These are phyloP conservation scores for Agastache rugosa DNA, from an alignment of 257 asterid species.

Conservation along the genomic window DNA sequence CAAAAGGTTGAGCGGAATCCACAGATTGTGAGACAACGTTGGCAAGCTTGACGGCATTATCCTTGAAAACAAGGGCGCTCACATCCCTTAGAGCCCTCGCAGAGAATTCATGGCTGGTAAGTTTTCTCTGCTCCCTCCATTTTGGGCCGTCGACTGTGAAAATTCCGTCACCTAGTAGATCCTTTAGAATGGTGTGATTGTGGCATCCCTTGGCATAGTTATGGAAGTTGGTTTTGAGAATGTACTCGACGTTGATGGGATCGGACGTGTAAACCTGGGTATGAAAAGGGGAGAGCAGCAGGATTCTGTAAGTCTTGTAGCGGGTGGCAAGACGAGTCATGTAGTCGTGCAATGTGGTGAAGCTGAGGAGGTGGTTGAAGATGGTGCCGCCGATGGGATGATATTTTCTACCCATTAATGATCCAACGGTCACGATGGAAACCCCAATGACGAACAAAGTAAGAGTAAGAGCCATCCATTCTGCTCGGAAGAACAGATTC, in stretches of 20 bases:
- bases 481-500: neutral
- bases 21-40: conserved; percentile 49
- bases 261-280: conserved; percentile 68
- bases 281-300: conserved; percentile 56
- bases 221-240: conserved; percentile 69
- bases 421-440: conserved; percentile 11
- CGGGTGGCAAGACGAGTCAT: conserved; percentile 64
- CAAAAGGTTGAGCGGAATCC: conserved; percentile 42
- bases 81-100: conserved; percentile 61
- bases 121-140: conserved; percentile 74
- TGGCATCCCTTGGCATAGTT: conserved; percentile 72
- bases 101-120: conserved; percentile 74
- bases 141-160: conserved; percentile 76
- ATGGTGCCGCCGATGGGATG: conserved; percentile 68
- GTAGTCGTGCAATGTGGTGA: conserved; percentile 63
- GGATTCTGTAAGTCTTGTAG: conserved; percentile 62
- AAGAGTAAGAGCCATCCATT: conserved; percentile 24
- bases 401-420: conserved; percentile 22
- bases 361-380: conserved; percentile 58
- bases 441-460: conserved; percentile 32
- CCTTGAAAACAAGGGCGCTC: conserved; percentile 54
- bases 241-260: conserved; percentile 66
- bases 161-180: conserved; percentile 76
- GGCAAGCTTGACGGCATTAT: conserved; percentile 60
- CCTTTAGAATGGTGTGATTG: conserved; percentile 49